phyloP scores from a whole-genome alignment of 2,329 filamentous ascomycete species.

The Torrubiella hemipterigena region DNA sequence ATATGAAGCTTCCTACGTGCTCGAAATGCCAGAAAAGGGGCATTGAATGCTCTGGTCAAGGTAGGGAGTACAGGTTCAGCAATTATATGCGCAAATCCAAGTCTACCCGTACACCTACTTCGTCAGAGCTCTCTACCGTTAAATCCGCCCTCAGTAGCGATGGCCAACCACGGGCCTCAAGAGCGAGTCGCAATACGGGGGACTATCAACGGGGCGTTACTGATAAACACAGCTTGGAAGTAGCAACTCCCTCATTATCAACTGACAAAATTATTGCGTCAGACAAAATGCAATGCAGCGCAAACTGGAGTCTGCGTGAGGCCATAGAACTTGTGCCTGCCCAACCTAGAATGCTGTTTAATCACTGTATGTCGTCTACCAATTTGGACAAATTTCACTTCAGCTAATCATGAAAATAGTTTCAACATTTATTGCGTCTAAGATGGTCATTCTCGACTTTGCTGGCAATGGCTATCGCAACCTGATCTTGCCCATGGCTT shows the following conservation, averaged over 20 bases:
- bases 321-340: conserved; percentile 15
- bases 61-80: conserved; percentile 22
- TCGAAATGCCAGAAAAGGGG: conserved; percentile 25
- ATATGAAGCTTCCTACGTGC: conserved; percentile 24
- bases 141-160: no score
- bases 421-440: conserved; percentile 21
- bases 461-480: conserved; percentile 24
- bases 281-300: neutral
- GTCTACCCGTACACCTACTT: conserved; percentile 9
- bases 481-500: conserved; percentile 25
- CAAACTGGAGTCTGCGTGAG: conserved; percentile 7
- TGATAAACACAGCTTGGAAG: neutral
- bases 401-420: conserved; percentile 11
- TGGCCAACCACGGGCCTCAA: conserved; percentile 1
- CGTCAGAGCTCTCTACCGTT: no score
- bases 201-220: neutral
- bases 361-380: conserved; percentile 16
- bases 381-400: no score
- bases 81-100: conserved; percentile 13
- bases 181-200: neutral
- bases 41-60: conserved; percentile 25
- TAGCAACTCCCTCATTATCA: neutral
- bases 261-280: neutral
- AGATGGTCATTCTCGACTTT: conserved; percentile 26
- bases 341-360: conserved; percentile 20